A percentile compares a stretch with the other conserved stretches of the same genome.
These are phyloP conservation scores for Arabidopsis thaliana DNA, from an alignment of 345 rosid genomes.

Conservation along the genomic window DNA sequence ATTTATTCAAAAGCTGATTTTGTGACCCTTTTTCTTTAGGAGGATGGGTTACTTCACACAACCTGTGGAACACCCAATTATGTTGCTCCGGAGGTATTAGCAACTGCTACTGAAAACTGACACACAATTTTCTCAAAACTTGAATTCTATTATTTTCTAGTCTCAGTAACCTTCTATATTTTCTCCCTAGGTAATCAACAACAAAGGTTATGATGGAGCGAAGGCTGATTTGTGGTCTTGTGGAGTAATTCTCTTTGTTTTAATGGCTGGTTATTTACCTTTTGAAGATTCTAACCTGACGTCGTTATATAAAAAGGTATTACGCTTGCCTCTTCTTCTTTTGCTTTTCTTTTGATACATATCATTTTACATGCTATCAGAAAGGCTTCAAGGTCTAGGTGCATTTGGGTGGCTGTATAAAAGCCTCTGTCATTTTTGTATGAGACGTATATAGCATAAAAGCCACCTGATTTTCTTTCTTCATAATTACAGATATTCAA, in stretches of 20 bases:
- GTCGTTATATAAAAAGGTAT: conserved; percentile 83
- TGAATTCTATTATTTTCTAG: not conserved
- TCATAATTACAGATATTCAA: conserved; percentile 75
- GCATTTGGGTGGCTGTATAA: conserved; percentile 8
- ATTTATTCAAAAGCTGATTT: conserved; percentile 20
- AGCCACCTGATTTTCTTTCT: conserved; percentile 16
- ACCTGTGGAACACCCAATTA: conserved; percentile 99
- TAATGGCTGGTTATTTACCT: conserved; percentile 98
- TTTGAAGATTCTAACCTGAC: conserved; percentile 90
- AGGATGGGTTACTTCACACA: conserved; percentile 97
- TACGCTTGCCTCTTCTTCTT: conserved; percentile 7
- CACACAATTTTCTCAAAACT: not conserved
- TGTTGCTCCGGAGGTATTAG: conserved; percentile 97
- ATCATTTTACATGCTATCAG: conserved; percentile 3
- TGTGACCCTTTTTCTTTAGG: conserved; percentile 54
- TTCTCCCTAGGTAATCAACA: conserved; percentile 76
- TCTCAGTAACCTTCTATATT: conserved; percentile 18
- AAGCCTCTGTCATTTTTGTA: conserved; percentile 21
- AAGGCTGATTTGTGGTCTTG: conserved; percentile 99
- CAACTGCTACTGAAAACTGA: conserved; percentile 33
- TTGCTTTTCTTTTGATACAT: not conserved
- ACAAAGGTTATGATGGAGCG: conserved; percentile 97
- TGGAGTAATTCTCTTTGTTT: conserved; percentile 94
- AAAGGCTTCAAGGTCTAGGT: not conserved
- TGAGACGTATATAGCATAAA: not conserved